These are phyloP conservation scores for Hemisphaericaspora lyxosophila DNA, from an alignment of 1,139 yeast genomes.

Conservation along the genomic window DNA sequence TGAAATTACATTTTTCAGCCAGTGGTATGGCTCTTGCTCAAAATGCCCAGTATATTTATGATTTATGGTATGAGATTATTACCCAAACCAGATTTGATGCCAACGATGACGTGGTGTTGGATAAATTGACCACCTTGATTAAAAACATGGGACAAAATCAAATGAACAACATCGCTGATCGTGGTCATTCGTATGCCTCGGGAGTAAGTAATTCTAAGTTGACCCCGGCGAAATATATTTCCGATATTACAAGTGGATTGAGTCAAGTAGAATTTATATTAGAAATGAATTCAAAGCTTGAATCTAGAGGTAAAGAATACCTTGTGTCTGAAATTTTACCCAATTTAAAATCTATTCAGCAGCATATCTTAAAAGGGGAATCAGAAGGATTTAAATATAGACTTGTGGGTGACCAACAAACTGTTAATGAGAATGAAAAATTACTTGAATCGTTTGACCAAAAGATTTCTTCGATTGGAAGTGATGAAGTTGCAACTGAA, in stretches of 20 bases:
- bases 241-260: constrained; percentile 69
- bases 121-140: constrained; percentile 71
- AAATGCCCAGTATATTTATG: constrained; percentile 60
- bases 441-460: constrained; percentile 38
- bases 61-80: constrained; percentile 68
- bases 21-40: constrained; percentile 72
- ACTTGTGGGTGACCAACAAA: constrained; percentile 56
- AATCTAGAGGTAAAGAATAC: constrained; percentile 49
- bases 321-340: constrained; percentile 60
- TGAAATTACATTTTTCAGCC: constrained; percentile 50
- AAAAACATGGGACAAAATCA: constrained; percentile 78
- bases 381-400: constrained; percentile 48
- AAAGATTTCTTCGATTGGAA: constrained; percentile 5
- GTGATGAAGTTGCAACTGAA: constrained; percentile 5
- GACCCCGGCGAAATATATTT: constrained; percentile 58
- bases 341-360: constrained; percentile 56
- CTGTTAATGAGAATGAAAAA: constrained; percentile 41
- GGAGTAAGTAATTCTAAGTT: constrained; percentile 65
- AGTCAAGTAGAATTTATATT: constrained; percentile 72
- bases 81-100: constrained; percentile 61
- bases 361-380: constrained; percentile 36
- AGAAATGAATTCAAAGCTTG: constrained; percentile 54
- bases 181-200: constrained; percentile 86
- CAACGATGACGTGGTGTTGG: constrained; percentile 50
- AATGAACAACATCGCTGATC: constrained; percentile 74